phyloP scores from a whole-genome alignment of 2,329 filamentous ascomycete genomes.

The Colletotrichum aenigma region DNA sequence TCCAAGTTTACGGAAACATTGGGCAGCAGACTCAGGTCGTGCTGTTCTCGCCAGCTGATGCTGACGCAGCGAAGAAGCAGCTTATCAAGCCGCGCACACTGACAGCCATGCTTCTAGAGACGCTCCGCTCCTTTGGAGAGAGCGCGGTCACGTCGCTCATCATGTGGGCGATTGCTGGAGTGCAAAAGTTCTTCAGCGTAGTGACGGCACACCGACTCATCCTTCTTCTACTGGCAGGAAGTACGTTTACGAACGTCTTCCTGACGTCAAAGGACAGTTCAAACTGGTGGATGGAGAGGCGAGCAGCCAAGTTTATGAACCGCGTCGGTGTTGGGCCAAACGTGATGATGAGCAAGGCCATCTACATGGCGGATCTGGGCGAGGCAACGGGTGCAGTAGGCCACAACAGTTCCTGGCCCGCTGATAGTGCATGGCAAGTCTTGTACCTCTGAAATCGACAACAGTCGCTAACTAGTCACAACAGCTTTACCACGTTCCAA shows the following conservation, averaged over 20 bases:
- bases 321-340: slow-evolving; percentile 82
- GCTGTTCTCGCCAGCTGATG: slow-evolving; percentile 57
- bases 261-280: slow-evolving; percentile 76
- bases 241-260: slow-evolving; percentile 74
- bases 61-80: slow-evolving; percentile 55
- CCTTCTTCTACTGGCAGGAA: slow-evolving; percentile 70
- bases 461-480: slow-evolving; percentile 25
- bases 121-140: slow-evolving; percentile 72
- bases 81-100: slow-evolving; percentile 67
- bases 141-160: slow-evolving; percentile 78
- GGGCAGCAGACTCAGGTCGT: slow-evolving; percentile 71
- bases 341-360: slow-evolving; percentile 79
- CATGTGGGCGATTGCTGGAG: slow-evolving; percentile 73
- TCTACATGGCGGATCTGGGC: slow-evolving; percentile 84
- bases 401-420: slow-evolving; percentile 36
- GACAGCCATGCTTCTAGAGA: slow-evolving; percentile 74
- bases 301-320: slow-evolving; percentile 80
- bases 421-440: slow-evolving; percentile 55
- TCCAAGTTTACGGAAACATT: slow-evolving; percentile 79
- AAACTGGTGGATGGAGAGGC: slow-evolving; percentile 86
- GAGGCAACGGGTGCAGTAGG: slow-evolving; percentile 54
- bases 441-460: too few species aligned
- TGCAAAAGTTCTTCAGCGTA: slow-evolving; percentile 71
- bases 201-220: slow-evolving; percentile 77
- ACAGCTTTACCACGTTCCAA: slow-evolving; percentile 65